Percentiles rank a stretch among this genome's conserved stretches.
Conservation (phyloP, 495 filamentous ascomycete species). For the Pyronema omphalodes region DNA sequence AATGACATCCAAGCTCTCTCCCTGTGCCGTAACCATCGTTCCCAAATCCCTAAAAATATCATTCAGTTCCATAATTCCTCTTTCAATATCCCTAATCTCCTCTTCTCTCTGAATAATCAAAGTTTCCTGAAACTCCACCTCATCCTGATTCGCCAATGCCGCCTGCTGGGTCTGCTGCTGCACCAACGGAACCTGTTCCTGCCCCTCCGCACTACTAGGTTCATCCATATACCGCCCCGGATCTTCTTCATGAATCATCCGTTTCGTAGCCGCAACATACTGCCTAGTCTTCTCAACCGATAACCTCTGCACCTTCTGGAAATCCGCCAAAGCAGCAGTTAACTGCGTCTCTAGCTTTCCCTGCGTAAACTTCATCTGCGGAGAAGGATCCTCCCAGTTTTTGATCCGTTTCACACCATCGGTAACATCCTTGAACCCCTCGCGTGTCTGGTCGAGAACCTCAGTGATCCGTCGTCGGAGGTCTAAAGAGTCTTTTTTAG, state of each 20-base stretch:
- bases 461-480: conserved; percentile 78
- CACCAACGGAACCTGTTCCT: conserved; percentile 27
- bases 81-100: conserved; percentile 94
- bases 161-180: conserved; percentile 61
- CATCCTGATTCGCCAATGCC: conserved; percentile 72
- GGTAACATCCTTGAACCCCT: conserved; percentile 78
- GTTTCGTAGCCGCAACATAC: conserved; percentile 58
- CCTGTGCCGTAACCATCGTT: conserved; percentile 88
- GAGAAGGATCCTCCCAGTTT: conserved; percentile 73
- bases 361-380: conserved; percentile 46
- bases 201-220: conserved; percentile 7
- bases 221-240: conserved; percentile 8
- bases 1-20: conserved; percentile 74
- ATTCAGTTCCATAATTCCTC: conserved; percentile 83
- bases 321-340: conserved; percentile 66
- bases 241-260: conserved; percentile 13
- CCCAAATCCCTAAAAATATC: conserved; percentile 94
- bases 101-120: conserved; percentile 92
- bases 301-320: conserved; percentile 75
- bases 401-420: conserved; percentile 85
- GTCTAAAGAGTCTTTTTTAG: conserved; percentile 74
- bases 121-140: conserved; percentile 94
- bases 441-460: conserved; percentile 63
- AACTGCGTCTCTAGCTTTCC: conserved; percentile 87
- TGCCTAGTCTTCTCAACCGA: conserved; percentile 85